Evolutionary conservation across 352 stramenopile species (phyloP).

Genomic region (Aphanomyces cochlioides): DNA sequence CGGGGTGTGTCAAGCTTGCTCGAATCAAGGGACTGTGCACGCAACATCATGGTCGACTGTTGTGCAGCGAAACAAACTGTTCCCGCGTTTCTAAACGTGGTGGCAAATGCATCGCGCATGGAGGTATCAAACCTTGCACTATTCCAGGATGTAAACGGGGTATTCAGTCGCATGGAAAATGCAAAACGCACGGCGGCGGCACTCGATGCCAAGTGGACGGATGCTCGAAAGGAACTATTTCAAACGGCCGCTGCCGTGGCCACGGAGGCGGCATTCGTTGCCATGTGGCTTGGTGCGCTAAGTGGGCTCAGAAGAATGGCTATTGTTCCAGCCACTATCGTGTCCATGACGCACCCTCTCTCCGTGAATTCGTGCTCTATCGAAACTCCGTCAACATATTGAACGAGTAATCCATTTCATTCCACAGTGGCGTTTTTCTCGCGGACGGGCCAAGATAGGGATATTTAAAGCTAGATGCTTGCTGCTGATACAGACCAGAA

Average conservation of each 20-base stretch:
- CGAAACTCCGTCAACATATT: too few relatives aligned
- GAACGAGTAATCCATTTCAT: too few relatives aligned
- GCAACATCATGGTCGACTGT: constrained; percentile 30
- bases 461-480: too few relatives aligned
- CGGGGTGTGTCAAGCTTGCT: constrained; percentile 16
- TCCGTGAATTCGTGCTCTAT: too few relatives aligned
- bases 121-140: constrained; percentile 42
- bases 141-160: constrained; percentile 67
- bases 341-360: too few relatives aligned
- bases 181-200: constrained; percentile 74
- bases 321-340: constrained; percentile 39
- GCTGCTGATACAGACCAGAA: too few relatives aligned
- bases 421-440: too few relatives aligned
- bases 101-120: constrained; percentile 33
- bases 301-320: constrained; percentile 73
- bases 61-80: constrained; percentile 27
- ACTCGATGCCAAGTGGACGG: constrained; percentile 64
- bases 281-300: constrained; percentile 69
- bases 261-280: constrained; percentile 79
- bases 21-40: constrained; percentile 33
- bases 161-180: constrained; percentile 70
- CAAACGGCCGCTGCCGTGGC: constrained; percentile 74
- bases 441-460: too few relatives aligned
- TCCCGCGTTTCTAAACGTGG: constrained; percentile 31
- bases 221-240: constrained; percentile 70